Percentiles rank a stretch among this genome's conserved stretches.
phyloP scores from a whole-genome alignment of 2,329 filamentous ascomycete genomes.

The Fragosphaeria purpurea region DNA sequence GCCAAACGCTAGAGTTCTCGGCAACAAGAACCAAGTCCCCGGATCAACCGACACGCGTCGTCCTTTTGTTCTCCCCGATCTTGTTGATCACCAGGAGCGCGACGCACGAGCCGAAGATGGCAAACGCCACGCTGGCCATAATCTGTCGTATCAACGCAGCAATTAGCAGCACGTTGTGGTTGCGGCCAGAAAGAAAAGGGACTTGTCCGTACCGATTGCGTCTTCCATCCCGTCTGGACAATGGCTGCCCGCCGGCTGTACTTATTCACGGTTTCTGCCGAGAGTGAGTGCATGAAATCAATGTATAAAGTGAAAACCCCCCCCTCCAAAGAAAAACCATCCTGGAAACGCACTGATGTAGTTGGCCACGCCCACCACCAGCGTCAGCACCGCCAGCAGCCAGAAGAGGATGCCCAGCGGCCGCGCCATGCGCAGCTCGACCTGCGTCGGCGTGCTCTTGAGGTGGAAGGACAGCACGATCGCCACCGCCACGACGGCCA shows the following conservation, averaged over 20 bases:
- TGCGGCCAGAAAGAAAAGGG: neutral
- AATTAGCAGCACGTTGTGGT: too few relatives aligned
- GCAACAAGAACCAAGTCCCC: too few relatives aligned
- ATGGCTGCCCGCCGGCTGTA: slow-evolving; percentile 71
- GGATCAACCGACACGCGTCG: too few relatives aligned
- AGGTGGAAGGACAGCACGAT: slow-evolving; percentile 93
- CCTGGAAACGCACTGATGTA: slow-evolving; percentile 56
- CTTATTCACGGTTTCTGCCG: slow-evolving; percentile 57
- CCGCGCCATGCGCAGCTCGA: slow-evolving; percentile 68
- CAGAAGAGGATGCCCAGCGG: slow-evolving; percentile 87
- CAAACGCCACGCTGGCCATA: slow-evolving; percentile 49
- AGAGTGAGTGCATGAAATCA: too few relatives aligned
- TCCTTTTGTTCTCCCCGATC: slow-evolving; percentile 15
- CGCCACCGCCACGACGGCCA: slow-evolving; percentile 79
- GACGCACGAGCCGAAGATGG: slow-evolving; percentile 57
- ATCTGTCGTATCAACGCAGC: slow-evolving; percentile 31
- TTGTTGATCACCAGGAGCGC: slow-evolving; percentile 47
- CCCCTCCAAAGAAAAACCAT: neutral
- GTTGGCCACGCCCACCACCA: slow-evolving; percentile 70
- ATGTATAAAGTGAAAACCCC: neutral
- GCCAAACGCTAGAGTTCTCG: too few relatives aligned
- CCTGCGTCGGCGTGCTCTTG: slow-evolving; percentile 55
- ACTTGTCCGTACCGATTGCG: slow-evolving; percentile 56
- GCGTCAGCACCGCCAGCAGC: slow-evolving; percentile 65
- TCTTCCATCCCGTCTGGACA: slow-evolving; percentile 90